These are phyloP conservation scores for Solanum bukasovii DNA, from an alignment of 257 asterid genomes.

Conservation along the genomic window DNA sequence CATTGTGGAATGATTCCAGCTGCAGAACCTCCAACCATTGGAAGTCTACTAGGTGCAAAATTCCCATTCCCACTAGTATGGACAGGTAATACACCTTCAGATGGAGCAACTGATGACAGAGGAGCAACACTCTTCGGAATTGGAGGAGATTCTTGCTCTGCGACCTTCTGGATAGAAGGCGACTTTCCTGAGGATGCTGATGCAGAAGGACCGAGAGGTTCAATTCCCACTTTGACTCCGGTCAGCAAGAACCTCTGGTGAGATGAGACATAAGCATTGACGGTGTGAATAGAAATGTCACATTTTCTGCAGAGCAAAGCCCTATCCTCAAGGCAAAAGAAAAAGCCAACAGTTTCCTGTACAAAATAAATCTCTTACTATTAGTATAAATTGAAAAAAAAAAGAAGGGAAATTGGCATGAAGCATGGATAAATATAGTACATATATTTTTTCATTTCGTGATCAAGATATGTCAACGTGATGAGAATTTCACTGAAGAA, in stretches of 20 bases:
- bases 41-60: slow-evolving; percentile 20
- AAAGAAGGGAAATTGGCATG: neutral
- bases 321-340: slow-evolving; percentile 94
- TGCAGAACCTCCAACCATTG: slow-evolving; percentile 46
- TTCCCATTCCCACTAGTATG: slow-evolving; percentile 18
- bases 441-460: neutral
- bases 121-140: slow-evolving; percentile 12
- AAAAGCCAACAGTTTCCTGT: slow-evolving; percentile 82
- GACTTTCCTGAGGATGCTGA: slow-evolving; percentile 35
- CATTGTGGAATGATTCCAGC: slow-evolving; percentile 51
- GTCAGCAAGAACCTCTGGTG: slow-evolving; percentile 84
- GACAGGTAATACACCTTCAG: slow-evolving; percentile 13
- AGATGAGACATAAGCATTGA: slow-evolving; percentile 49
- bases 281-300: slow-evolving; percentile 63
- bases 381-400: neutral
- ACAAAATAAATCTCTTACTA: neutral
- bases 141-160: slow-evolving; percentile 20
- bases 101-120: slow-evolving; percentile 20
- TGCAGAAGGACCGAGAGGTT: slow-evolving; percentile 34
- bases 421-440: neutral
- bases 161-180: slow-evolving; percentile 18
- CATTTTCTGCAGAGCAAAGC: slow-evolving; percentile 87
- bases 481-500: neutral
- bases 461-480: neutral
- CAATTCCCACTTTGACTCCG: slow-evolving; percentile 82